These are phyloP conservation scores for Sphagnum tenellum DNA, from an alignment of 225 moss, liverwort and hornwort genomes.

Conservation along the genomic window DNA sequence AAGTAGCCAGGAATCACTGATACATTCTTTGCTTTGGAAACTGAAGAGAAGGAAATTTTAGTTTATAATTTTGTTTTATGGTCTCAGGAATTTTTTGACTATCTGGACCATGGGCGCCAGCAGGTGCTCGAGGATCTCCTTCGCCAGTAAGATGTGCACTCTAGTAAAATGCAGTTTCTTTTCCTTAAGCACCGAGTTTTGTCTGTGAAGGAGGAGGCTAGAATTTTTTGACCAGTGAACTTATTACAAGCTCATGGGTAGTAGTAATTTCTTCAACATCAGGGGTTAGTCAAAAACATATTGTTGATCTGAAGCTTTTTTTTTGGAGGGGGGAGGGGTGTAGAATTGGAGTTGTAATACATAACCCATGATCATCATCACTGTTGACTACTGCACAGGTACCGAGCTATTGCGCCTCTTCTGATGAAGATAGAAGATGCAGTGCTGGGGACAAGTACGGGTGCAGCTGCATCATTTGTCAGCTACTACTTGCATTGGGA, in stretches of 20 bases:
- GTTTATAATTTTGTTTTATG: too few species aligned
- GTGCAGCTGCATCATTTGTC: constrained; percentile 38
- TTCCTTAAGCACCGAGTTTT: too few species aligned
- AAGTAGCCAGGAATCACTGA: too few species aligned
- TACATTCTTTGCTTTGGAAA: too few species aligned
- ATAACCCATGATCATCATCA: background rate
- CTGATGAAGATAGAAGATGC: constrained; percentile 81
- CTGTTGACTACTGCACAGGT: constrained; percentile 20
- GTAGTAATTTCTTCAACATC: too few species aligned
- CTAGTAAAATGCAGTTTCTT: too few species aligned
- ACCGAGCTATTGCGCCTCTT: constrained; percentile 60
- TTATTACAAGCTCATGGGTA: too few species aligned
- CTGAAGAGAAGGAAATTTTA: too few species aligned
- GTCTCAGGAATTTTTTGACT: constrained; percentile 62
- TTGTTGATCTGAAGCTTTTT: too few species aligned
- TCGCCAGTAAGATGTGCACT: constrained; percentile 41
- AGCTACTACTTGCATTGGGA: constrained; percentile 81
- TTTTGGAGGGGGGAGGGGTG: background rate
- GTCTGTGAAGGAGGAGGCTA: too few species aligned
- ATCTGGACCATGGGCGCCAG: constrained; percentile 53
- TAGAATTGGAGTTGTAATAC: background rate
- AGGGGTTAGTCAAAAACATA: too few species aligned
- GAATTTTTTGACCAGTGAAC: too few species aligned
- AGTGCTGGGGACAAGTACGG: constrained; percentile 59
- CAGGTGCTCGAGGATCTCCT: constrained; percentile 47